Evolutionary conservation across 257 asterid species (phyloP).

Genomic region (Solanum neorickii): DNA sequence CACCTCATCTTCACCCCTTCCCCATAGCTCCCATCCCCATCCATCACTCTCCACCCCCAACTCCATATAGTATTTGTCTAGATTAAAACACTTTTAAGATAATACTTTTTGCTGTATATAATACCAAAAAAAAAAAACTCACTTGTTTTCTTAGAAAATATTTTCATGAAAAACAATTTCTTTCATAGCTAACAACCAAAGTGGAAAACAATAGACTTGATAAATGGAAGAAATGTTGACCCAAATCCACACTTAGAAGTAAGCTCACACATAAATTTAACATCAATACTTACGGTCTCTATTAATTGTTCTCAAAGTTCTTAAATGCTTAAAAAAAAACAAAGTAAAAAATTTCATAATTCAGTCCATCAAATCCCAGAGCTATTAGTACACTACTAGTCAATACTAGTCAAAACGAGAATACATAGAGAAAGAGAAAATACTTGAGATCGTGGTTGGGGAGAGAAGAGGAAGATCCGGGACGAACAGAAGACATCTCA

Average conservation of each 20-base stretch:
- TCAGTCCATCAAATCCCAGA: background rate
- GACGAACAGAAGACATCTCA: conserved; percentile 61
- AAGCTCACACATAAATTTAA: background rate
- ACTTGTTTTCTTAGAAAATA: background rate
- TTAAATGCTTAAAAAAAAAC: background rate
- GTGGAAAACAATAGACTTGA: too few species aligned
- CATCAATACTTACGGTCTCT: background rate
- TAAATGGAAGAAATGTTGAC: background rate
- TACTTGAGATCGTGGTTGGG: conserved; percentile 32
- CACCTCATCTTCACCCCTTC: background rate
- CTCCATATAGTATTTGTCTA: background rate
- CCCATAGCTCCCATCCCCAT: background rate
- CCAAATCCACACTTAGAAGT: background rate
- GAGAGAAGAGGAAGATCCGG: conserved; percentile 28
- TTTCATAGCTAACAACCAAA: background rate
- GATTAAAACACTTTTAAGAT: background rate
- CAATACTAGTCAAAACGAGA: background rate
- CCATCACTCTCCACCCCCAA: background rate
- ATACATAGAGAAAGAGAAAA: background rate
- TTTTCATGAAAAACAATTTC: background rate
- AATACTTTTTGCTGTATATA: background rate
- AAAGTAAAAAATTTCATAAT: background rate
- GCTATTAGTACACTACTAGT: background rate
- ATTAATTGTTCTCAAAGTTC: background rate
- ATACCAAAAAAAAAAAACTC: background rate